phyloP scores from a whole-genome alignment of 2,329 filamentous ascomycete species.

The Penicillium sp. region DNA sequence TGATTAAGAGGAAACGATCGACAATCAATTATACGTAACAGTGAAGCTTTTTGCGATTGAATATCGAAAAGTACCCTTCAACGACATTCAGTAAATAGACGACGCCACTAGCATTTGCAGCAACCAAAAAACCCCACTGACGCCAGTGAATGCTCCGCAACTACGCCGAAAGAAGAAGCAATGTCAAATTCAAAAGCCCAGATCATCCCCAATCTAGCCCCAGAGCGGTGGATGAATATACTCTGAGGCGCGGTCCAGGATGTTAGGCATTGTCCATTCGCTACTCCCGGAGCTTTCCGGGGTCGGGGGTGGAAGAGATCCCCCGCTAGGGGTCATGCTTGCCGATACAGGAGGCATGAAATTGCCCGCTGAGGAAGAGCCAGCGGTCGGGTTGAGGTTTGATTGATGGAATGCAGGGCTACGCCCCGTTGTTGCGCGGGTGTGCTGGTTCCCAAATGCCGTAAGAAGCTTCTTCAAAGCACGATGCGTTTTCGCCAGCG shows the following conservation, averaged over 20 bases:
- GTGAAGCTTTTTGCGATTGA: not conserved
- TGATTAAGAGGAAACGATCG: not conserved
- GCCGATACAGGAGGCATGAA: constrained; percentile 30
- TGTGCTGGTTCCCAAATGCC: constrained; percentile 41
- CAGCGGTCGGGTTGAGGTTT: constrained; percentile 18
- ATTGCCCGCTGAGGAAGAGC: constrained; percentile 21
- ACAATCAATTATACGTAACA: constrained; percentile 12
- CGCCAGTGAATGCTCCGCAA: constrained; percentile 20
- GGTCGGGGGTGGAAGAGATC: constrained; percentile 52
- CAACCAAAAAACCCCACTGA: not conserved
- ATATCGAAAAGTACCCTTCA: not conserved
- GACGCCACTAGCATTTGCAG: not conserved
- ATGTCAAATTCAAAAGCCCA: not conserved
- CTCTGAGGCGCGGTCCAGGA: constrained; percentile 55
- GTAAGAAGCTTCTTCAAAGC: constrained; percentile 54
- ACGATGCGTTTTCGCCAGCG: constrained; percentile 53
- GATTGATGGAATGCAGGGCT: constrained; percentile 31
- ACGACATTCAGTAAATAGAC: not conserved
- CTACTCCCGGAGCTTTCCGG: constrained; percentile 55
- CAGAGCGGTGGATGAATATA: constrained; percentile 57
- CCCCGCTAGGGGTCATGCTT: constrained; percentile 42
- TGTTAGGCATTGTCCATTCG: constrained; percentile 54
- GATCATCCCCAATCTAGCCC: constrained; percentile 33
- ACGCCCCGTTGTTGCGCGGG: constrained; percentile 24
- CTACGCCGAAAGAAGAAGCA: constrained; percentile 19